Evolutionary conservation across 2,329 filamentous ascomycete genomes (phyloP), one percentile per base, ranked within the genome.

Genomic region (Mollisia scopiformis): DNA sequence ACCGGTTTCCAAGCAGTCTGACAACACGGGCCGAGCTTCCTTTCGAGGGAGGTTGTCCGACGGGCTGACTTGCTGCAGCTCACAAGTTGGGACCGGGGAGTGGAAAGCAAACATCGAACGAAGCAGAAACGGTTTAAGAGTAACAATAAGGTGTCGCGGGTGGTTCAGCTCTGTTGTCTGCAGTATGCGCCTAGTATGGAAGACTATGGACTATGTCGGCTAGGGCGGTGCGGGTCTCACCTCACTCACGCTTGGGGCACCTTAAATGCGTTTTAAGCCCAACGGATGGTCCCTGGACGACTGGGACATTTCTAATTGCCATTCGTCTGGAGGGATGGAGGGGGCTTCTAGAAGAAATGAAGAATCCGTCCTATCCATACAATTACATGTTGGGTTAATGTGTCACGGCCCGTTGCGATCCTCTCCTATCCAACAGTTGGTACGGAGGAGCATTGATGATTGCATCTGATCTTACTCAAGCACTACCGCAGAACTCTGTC

Each of bases 11-110:
- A 35, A 57, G 46, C 35, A 56, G 30, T 57, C 51, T 49, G 52
- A 35, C n/a, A n/a, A n/a, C 49, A 31, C 62, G 53, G 62, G 55
- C 37, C 51, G 55, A 51, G 25, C 43, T 58, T 63, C 52, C 53
- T 37, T 57, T 52, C 27, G 16, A 47, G 57, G 27, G 28, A 57
- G 39, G 30, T 23, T 13, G 33, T 61, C 55, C 54, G 57, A 33
- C 41, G 55, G 25, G 50, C 41, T 56, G 25, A 43, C 43, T 46
- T 41, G 30, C 46, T 50, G 30, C 19, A 41, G 52, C 31, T 51
- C 51, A 28, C 33, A 41, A 33, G 19, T 28, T 50, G 14, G 46
- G 11, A 51, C 27, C 21, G 21, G 35, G 37, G 13, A 49, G 41
- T 21, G 30, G 31, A 50, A 21, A 51, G n/a, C 49, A 53, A 53